Base-by-base conservation (phyloP, 2,329 filamentous ascomycete genomes). In the Sclerotinia spermophila region DNA sequence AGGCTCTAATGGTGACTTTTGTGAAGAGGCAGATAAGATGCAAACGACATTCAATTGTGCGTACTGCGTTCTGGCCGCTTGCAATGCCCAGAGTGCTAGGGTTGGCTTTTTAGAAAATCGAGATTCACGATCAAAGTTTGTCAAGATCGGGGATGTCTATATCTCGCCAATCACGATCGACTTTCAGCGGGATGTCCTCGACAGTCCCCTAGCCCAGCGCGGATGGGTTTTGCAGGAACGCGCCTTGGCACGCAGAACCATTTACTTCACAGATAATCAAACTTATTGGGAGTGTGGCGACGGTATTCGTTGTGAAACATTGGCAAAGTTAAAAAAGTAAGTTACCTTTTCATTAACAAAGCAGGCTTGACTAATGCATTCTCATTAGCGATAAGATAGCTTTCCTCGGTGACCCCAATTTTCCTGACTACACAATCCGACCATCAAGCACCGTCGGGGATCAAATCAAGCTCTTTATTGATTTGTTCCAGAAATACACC, bases 151-250 rank as follows among this genome's bases (percentile, higher is more conserved):
- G 27, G 10, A 38, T 60, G 8, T 60, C 1, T 59, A 35, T 21
- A 6, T 68, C 53, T 68, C 66, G 17, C 27, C 55, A 51, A 19
- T 68, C 30, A 68, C 66, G 5, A 60, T 80, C 65, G 73, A 82
- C 71, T 82, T 82, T 71, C 59, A 74, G 8, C 24, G 40, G 30
- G 71, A 83, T 17, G 81, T 82, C 0, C 73, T 78, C 1, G 61
- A 78, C 0, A 74, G 78, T 0, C 21, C 72, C 1, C 72, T 83
- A 3, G 81, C 78, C 67, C 73, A 70, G 7, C 75, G 82, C 3
- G 81, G 79, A 0, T 83, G 82, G 82, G 81, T 82, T 0, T 58
- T 82, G 6, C 81, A 83, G 70, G 82, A 83, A 68, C 75, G 77
- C 10, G 78, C 77, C 0, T 73, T 83, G 3, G 78, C 81, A 0